A percentile compares a stretch with the other conserved stretches of the same genome.
These are phyloP conservation scores for Fusarium vanettenii DNA, from an alignment of 2,329 filamentous ascomycete genomes.

Conservation along the genomic window DNA sequence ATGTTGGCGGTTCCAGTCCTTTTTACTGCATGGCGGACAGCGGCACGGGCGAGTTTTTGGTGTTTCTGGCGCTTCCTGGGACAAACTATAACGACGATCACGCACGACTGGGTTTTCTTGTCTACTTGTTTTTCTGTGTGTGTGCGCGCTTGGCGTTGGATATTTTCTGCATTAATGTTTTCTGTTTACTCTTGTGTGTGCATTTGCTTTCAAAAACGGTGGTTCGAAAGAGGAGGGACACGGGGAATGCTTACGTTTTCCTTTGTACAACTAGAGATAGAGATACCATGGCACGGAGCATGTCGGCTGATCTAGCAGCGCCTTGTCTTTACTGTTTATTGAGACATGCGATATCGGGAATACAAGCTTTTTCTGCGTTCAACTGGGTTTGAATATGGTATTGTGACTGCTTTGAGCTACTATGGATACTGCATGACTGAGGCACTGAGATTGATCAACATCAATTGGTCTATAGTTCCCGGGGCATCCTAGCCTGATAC, in stretches of 20 bases:
- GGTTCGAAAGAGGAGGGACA: constrained; percentile 12
- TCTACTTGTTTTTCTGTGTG: background rate
- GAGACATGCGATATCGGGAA: constrained; percentile 1
- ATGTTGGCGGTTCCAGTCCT: constrained; percentile 10
- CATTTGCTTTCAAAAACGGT: constrained; percentile 31
- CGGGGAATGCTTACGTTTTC: constrained; percentile 26
- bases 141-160: constrained; percentile 14
- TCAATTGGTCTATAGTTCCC: background rate
- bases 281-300: constrained; percentile 38
- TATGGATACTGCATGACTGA: background rate
- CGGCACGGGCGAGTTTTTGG: constrained; percentile 20
- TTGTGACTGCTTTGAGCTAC: background rate
- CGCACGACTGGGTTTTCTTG: constrained; percentile 11
- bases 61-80: constrained; percentile 31
- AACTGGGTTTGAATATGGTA: background rate
- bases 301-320: constrained; percentile 27
- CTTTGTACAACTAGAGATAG: constrained; percentile 46
- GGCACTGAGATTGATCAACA: background rate
- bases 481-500: background rate
- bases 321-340: constrained; percentile 14
- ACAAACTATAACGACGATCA: constrained; percentile 38
- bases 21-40: constrained; percentile 36
- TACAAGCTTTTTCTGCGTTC: background rate
- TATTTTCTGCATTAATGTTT: constrained; percentile 22
- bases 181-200: constrained; percentile 10